Evolutionary conservation across 1,284 basidiomycete species (phyloP), one percentile per base, ranked within the genome.

Genomic region (Apiotrichum porosum): DNA sequence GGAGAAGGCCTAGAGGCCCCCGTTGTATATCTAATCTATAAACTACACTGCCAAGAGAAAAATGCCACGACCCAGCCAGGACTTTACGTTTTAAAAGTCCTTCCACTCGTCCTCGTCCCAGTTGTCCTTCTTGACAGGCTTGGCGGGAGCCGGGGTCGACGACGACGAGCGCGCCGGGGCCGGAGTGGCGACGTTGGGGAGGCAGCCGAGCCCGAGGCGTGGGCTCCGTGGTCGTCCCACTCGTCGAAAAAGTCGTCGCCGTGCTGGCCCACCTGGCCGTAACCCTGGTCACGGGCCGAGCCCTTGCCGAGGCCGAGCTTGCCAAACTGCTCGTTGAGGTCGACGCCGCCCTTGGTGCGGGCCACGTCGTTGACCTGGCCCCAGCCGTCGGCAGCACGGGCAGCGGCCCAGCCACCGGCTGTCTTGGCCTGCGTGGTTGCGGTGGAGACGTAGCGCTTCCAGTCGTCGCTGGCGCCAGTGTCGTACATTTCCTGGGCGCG

Each of bases 321-420:
- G 9, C 64, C 65, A 18, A 75, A 49, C 44, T 69, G 63, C 38
- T 69, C 69, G 45, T 71, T 68, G 26, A 75, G 50, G 44, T 75
- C 73, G 13, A 73, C 56, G 6, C 71, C 73, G 0, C 66, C 69
- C 21, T 60, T 51, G 5, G 59, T 50, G 44, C 66, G 66, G 3
- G 72, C 71, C 4, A 71, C 58, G 10, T 69, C 63, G 45, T 72
- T 73, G 28, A 72, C 44, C 17, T 54, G 56, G 6, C 57, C 61
- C 67, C 68, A 72, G 0, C 72, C 68, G 51, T 72, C 69, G 15
- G 53, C 51, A 1, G 70, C 72, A 21, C 65, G 50, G 34, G 57
- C 47, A 4, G 50, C 59, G 12, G 64, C 52, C 70, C 69, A 71
- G 1, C 47, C 61, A 2, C 56, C 58, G 1, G 67, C 66, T 2